A percentile compares a stretch with the other conserved stretches of the same genome.
Conservation (phyloP, 495 filamentous ascomycete genomes). For the Aspergillus saccharolyticus region DNA sequence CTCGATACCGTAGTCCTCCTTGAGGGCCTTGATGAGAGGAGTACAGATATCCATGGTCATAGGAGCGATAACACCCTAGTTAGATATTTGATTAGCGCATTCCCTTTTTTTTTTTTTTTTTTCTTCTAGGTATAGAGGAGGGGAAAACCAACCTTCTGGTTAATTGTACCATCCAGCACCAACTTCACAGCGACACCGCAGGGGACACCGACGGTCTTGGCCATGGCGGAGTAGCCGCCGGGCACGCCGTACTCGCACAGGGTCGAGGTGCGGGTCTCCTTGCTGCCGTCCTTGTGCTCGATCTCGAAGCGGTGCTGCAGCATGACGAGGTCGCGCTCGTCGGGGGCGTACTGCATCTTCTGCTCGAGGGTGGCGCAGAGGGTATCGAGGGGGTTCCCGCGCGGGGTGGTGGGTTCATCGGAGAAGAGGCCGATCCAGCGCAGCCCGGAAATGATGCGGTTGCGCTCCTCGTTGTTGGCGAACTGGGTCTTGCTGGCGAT, state of each 20-base stretch:
- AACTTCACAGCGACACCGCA: slow-evolving; percentile 64
- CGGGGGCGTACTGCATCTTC: slow-evolving; percentile 84
- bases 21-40: slow-evolving; percentile 61
- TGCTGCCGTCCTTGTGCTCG: slow-evolving; percentile 68
- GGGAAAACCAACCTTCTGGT: slow-evolving; percentile 45
- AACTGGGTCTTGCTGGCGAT: slow-evolving; percentile 75
- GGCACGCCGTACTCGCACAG: slow-evolving; percentile 83
- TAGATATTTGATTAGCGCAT: background rate
- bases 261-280: slow-evolving; percentile 75
- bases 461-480: slow-evolving; percentile 62
- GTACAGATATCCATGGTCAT: slow-evolving; percentile 67
- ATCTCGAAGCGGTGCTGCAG: slow-evolving; percentile 93
- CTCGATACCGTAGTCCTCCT: slow-evolving; percentile 57
- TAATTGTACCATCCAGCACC: slow-evolving; percentile 77
- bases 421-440: slow-evolving; percentile 88
- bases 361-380: slow-evolving; percentile 84
- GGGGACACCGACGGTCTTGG: slow-evolving; percentile 70
- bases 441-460: slow-evolving; percentile 70
- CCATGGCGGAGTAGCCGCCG: slow-evolving; percentile 83
- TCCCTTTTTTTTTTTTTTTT: too few relatives aligned
- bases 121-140: too few relatives aligned
- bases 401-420: slow-evolving; percentile 62
- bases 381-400: slow-evolving; percentile 79
- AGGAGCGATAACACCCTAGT: slow-evolving; percentile 71
- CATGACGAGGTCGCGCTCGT: slow-evolving; percentile 82